A percentile compares a stretch with the other conserved stretches of the same genome.
Conservation (phyloP, 2,329 filamentous ascomycete genomes). For the Ustulina deusta region DNA sequence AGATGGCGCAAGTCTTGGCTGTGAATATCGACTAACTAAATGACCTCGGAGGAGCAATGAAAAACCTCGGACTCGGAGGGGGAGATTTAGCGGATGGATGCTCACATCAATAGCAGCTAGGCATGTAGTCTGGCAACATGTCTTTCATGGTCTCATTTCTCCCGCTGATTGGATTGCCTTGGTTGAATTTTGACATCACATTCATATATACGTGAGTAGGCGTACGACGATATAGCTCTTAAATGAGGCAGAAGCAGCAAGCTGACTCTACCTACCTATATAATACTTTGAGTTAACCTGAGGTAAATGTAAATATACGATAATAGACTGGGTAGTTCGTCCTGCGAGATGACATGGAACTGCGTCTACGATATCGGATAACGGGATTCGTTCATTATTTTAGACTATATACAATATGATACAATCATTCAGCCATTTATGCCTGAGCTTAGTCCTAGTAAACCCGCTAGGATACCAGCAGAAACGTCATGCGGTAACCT, state of each 20-base stretch:
- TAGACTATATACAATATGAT: conserved; percentile 35
- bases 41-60: too few relatives aligned
- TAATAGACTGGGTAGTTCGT: not conserved
- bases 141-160: not conserved
- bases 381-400: conserved; percentile 21
- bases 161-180: not conserved
- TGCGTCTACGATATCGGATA: not conserved
- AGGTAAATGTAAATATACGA: not conserved
- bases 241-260: not conserved
- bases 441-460: not conserved
- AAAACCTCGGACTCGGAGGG: not conserved
- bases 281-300: not conserved
- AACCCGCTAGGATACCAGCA: not conserved
- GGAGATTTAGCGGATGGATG: not conserved
- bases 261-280: not conserved
- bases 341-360: not conserved
- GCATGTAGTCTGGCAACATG: not conserved
- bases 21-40: not conserved
- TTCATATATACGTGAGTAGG: not conserved
- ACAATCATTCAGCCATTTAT: conserved; percentile 26
- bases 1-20: not conserved
- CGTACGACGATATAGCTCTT: not conserved
- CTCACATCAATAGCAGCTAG: not conserved
- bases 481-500: not conserved
- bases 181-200: not conserved